phyloP scores from a whole-genome alignment of 352 stramenopile genomes.

The Phytopythium delawarense region DNA sequence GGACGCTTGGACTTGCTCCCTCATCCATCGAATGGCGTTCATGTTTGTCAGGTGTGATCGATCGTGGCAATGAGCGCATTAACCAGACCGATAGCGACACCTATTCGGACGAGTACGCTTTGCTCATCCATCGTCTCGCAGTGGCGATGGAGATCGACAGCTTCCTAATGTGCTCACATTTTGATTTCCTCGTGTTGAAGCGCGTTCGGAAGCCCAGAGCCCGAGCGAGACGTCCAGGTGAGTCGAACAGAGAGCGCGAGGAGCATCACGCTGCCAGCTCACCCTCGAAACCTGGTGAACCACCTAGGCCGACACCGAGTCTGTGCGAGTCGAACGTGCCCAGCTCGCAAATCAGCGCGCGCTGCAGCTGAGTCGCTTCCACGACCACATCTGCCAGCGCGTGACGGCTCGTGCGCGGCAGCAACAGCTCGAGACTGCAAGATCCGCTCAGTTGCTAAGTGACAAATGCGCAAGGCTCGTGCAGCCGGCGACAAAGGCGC shows the following conservation, averaged over 20 bases:
- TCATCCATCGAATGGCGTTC: not conserved
- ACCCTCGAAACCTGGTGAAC: not conserved
- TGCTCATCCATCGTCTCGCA: not conserved
- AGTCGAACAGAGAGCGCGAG: not conserved
- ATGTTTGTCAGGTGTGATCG: not conserved
- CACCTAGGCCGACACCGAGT: slow-evolving; percentile 29
- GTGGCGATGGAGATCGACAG: not conserved
- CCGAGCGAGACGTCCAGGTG: not conserved
- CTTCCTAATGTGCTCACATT: not conserved
- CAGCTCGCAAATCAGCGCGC: slow-evolving; percentile 28
- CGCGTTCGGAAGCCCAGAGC: not conserved
- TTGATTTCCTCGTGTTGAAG: not conserved
- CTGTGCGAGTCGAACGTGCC: slow-evolving; percentile 27
- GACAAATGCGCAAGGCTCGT: slow-evolving; percentile 4
- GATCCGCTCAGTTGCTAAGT: slow-evolving; percentile 19
- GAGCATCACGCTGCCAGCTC: not conserved
- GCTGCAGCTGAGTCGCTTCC: slow-evolving; percentile 48
- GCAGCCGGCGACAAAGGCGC: not conserved
- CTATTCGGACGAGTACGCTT: not conserved
- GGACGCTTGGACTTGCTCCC: not conserved
- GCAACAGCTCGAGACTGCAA: slow-evolving; percentile 24
- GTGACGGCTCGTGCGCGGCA: slow-evolving; percentile 43
- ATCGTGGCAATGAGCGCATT: not conserved
- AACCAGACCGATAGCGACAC: not conserved
- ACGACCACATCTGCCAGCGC: slow-evolving; percentile 52